Evolutionary conservation across 2,329 filamentous ascomycete species (phyloP).

Genomic region (Ophiostoma sp.): DNA sequence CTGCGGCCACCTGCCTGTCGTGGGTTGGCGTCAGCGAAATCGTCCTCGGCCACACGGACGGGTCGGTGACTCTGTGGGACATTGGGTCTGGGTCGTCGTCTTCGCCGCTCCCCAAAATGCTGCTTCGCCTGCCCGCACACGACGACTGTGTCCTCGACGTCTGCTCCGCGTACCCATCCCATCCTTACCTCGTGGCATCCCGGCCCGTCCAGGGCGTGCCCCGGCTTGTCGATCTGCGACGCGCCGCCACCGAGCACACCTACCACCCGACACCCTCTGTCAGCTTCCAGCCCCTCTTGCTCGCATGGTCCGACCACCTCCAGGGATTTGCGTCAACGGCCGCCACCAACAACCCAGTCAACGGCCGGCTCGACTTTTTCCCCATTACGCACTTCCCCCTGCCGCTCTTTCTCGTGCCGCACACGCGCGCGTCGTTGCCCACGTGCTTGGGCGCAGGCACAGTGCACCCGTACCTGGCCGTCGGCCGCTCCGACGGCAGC

Average conservation of each 20-base stretch:
- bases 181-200: conserved; percentile 52
- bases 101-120: conserved; percentile 33
- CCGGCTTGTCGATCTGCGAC: conserved; percentile 48
- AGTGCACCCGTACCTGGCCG: conserved; percentile 48
- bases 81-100: conserved; percentile 33
- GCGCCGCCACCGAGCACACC: conserved; percentile 49
- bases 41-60: conserved; percentile 51
- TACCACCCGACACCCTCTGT: conserved; percentile 48
- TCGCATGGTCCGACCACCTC: conserved; percentile 52
- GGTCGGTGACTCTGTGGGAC: conserved; percentile 52
- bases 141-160: conserved; percentile 51
- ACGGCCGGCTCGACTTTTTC: conserved; percentile 49
- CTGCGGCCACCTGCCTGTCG: conserved; percentile 48
- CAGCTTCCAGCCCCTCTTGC: conserved; percentile 47
- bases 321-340: conserved; percentile 50
- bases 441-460: conserved; percentile 46
- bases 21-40: conserved; percentile 54
- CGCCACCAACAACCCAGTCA: conserved; percentile 49
- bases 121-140: conserved; percentile 50
- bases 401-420: conserved; percentile 46
- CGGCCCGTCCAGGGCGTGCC: conserved; percentile 50
- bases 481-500: conserved; percentile 47
- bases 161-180: conserved; percentile 50
- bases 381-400: conserved; percentile 49
- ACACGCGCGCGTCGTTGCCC: conserved; percentile 29